These are phyloP conservation scores for Candida tropicalis DNA, from an alignment of 1,139 yeast species.

Conservation along the genomic window DNA sequence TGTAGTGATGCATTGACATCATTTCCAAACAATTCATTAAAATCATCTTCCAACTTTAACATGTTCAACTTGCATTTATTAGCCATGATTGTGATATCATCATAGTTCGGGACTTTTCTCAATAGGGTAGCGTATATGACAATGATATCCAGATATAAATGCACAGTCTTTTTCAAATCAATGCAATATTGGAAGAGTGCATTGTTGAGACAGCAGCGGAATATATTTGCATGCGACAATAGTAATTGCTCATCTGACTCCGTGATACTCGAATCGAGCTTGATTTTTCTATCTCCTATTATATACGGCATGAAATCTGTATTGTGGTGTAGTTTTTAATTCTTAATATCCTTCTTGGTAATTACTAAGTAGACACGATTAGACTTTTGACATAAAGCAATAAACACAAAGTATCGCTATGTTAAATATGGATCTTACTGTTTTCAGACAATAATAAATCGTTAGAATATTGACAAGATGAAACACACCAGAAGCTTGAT, in stretches of 20 bases:
- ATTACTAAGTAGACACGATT: too few species aligned
- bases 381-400: too few species aligned
- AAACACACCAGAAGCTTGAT: background rate
- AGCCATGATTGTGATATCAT: slow-evolving; percentile 44
- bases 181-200: slow-evolving; percentile 32
- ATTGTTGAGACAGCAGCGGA: slow-evolving; percentile 38
- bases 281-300: slow-evolving; percentile 33
- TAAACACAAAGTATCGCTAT: too few species aligned
- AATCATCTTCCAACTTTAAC: slow-evolving; percentile 35
- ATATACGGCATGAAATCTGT: slow-evolving; percentile 33
- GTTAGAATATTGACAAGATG: background rate
- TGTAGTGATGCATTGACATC: slow-evolving; percentile 1
- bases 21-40: slow-evolving; percentile 32
- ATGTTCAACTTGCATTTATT: slow-evolving; percentile 26
- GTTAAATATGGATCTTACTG: too few species aligned
- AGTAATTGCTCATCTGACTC: slow-evolving; percentile 30
- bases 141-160: slow-evolving; percentile 41
- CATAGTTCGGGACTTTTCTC: slow-evolving; percentile 44
- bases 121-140: slow-evolving; percentile 45
- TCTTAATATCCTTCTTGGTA: too few species aligned
- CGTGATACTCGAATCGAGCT: slow-evolving; percentile 22
- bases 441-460: too few species aligned
- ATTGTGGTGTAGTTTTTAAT: too few species aligned
- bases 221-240: slow-evolving; percentile 31
- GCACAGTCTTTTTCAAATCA: slow-evolving; percentile 35